phyloP scores from a whole-genome alignment of 2,329 filamentous ascomycete species.

The Boeremia exigua region DNA sequence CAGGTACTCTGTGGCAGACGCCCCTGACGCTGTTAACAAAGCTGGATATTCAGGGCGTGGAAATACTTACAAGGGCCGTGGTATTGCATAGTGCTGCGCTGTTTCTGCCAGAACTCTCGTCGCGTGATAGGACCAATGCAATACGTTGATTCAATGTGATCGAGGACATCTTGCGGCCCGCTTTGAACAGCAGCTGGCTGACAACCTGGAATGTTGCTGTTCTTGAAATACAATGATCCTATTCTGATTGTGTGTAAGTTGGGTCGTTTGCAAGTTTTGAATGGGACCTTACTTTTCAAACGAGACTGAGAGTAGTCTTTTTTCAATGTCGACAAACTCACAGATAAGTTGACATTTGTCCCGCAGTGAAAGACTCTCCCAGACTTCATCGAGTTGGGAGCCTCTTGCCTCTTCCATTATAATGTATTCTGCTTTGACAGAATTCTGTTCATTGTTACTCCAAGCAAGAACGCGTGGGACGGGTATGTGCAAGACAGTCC shows the following conservation, averaged over 20 bases:
- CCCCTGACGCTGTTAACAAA: constrained; percentile 26
- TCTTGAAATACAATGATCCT: constrained; percentile 31
- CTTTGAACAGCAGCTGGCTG: constrained; percentile 30
- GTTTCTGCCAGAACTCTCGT: constrained; percentile 23
- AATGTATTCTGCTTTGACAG: constrained; percentile 34
- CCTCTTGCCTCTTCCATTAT: constrained; percentile 37
- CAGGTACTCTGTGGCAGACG: constrained; percentile 30
- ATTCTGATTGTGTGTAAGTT: constrained; percentile 27
- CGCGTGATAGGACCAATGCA: constrained; percentile 32
- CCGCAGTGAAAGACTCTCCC: constrained; percentile 34
- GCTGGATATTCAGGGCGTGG: too few species aligned
- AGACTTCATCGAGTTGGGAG: constrained; percentile 36
- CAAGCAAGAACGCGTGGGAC: constrained; percentile 32
- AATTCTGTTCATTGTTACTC: constrained; percentile 24
- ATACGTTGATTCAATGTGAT: constrained; percentile 21
- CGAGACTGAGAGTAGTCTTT: neutral
- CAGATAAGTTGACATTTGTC: constrained; percentile 37
- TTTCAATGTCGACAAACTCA: neutral
- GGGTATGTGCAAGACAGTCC: constrained; percentile 28
- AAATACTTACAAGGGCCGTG: constrained; percentile 33
- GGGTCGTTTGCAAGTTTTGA: constrained; percentile 20
- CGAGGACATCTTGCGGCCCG: constrained; percentile 17
- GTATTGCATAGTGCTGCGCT: constrained; percentile 31
- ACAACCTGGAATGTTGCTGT: constrained; percentile 38
- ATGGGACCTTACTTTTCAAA: constrained; percentile 24